Base-by-base conservation (phyloP, 2,329 filamentous ascomycete genomes). In the Pezizomycotina sp. region DNA sequence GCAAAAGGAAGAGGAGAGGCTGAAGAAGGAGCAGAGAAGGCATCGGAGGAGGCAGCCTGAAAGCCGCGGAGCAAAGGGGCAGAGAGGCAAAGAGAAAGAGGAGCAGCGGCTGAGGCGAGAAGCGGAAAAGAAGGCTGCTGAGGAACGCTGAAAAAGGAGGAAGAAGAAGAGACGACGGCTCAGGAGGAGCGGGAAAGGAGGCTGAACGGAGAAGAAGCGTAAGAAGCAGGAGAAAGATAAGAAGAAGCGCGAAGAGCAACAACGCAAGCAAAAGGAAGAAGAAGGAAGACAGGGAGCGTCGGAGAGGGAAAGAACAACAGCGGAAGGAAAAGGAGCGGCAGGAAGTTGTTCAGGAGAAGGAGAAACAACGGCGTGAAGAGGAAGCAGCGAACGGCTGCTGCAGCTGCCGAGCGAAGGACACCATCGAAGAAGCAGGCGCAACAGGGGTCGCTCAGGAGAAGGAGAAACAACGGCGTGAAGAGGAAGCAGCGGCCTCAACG, bases 1-100 rank as follows among this genome's bases (percentile, higher is more conserved):
- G 86, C 93, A 55, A 84, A 93, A 54, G 84, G 81, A 58, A 78
- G 82, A 22, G 76, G 71, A 38, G 79, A 74, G 50, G 86, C 95
- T 27, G 83, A 83, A 4, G 83, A 92, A 55, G 86, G 80, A 57
- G 81, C 79, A 9, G 82, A 78, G 2, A 81, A 92, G 56, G 83
- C 92, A 56, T 77, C 77, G 25, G 75, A 77, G 30, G 66, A 69
- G 27, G 71, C 75, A 48, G 78, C 73, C 31, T n/a, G n/a, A n/a
- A n/a, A n/a, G n/a, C n/a, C n/a, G 14, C 29, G 15, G 20, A 36
- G 9, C 22, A 12, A 24, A 24, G 12, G 22, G 22, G 22, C n/a
- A 24, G 22, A 24, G 22, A 12, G 22, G 12, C 7, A 12, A 24
- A 12, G 22, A 24, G 22, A 24, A 8, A 7, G 22, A 24, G 22